Conservation (phyloP, 805 yeast genomes). For the Sugiyamaella qingdaonensis region DNA sequence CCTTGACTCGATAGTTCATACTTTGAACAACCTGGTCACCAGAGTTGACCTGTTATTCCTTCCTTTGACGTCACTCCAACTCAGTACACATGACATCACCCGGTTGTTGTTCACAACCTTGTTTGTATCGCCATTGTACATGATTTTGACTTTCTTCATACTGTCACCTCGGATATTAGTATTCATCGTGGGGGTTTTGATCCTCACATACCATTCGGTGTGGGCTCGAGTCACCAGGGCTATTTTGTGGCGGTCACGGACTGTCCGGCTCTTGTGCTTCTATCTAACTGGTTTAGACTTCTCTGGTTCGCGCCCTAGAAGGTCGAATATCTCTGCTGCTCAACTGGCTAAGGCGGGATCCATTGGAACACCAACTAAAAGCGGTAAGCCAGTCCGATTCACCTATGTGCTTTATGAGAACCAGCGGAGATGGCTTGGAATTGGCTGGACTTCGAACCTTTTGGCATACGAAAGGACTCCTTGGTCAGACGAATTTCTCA, state of each 20-base stretch:
- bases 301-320: conserved; percentile 37
- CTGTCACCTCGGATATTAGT: conserved; percentile 67
- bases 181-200: conserved; percentile 51
- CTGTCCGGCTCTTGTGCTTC: conserved; percentile 66
- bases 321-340: conserved; percentile 32
- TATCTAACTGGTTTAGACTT: conserved; percentile 86
- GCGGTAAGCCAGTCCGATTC: conserved; percentile 60
- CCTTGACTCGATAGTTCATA: conserved; percentile 77
- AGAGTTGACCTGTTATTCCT: conserved; percentile 72
- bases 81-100: conserved; percentile 73
- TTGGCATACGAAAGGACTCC: conserved; percentile 90
- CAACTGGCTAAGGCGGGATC: conserved; percentile 19
- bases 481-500: conserved; percentile 95
- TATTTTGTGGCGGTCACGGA: conserved; percentile 76
- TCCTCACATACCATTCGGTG: conserved; percentile 80
- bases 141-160: conserved; percentile 61
- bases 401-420: conserved; percentile 92
- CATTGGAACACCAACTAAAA: conserved; percentile 28
- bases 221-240: conserved; percentile 81
- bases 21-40: conserved; percentile 67
- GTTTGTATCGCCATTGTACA: conserved; percentile 80
- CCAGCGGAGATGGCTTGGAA: conserved; percentile 95
- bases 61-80: conserved; percentile 69
- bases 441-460: conserved; percentile 94
- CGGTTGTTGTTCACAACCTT: conserved; percentile 79